Evolutionary conservation across 2,329 filamentous ascomycete genomes (phyloP).

Genomic region (Hirsutella thompsonii): DNA sequence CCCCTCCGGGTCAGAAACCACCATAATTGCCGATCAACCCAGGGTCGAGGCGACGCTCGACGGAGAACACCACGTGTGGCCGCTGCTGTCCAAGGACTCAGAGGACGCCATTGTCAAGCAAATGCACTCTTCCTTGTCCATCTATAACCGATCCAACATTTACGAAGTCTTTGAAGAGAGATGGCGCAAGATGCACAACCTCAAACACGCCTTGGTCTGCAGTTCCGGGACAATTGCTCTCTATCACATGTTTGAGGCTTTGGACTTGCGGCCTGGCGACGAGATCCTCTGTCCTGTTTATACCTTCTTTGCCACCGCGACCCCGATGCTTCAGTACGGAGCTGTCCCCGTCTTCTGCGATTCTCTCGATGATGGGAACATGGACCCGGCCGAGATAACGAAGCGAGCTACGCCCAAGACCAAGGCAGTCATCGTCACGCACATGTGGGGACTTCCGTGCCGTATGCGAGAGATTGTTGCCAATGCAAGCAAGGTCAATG

Average conservation of each 20-base stretch:
- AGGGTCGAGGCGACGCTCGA: background rate
- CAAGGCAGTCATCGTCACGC: slow-evolving; percentile 4
- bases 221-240: background rate
- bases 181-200: background rate
- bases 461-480: slow-evolving; percentile 1
- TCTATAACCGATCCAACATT: slow-evolving; percentile 1
- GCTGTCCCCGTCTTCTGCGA: slow-evolving; percentile 2
- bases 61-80: background rate
- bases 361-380: background rate
- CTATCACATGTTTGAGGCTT: slow-evolving; percentile 1
- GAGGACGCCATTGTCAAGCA: background rate
- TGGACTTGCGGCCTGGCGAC: background rate
- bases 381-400: slow-evolving; percentile 1
- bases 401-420: background rate
- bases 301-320: slow-evolving; percentile 2
- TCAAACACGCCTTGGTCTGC: slow-evolving; percentile 1
- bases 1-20: no score
- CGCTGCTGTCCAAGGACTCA: background rate
- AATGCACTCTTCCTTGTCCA: background rate
- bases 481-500: background rate
- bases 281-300: slow-evolving; percentile 5
- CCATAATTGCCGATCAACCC: background rate
- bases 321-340: slow-evolving; percentile 3
- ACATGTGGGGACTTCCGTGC: slow-evolving; percentile 5
- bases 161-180: slow-evolving; percentile 1